Evolutionary conservation across 129 eudicot species (phyloP).

Genomic region (Saussurea involucrata): DNA sequence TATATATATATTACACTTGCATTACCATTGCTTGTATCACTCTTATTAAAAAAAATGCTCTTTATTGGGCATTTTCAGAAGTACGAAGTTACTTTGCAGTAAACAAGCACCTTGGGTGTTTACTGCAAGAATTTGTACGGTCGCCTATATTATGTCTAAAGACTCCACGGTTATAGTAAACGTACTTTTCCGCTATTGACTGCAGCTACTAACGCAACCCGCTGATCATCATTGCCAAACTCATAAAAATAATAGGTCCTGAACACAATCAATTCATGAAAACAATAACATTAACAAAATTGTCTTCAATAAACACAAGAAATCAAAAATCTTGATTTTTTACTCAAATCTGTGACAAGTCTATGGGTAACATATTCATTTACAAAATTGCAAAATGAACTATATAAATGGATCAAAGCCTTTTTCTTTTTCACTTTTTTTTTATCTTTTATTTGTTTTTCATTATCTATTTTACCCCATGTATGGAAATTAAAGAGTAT

Average conservation of each 20-base stretch:
- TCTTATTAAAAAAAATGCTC: too few relatives aligned
- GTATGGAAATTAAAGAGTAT: neutral
- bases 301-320: neutral
- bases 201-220: constrained; percentile 83
- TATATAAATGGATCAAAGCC: neutral
- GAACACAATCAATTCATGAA: constrained; percentile 16
- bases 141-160: neutral
- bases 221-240: constrained; percentile 75
- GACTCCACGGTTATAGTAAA: neutral
- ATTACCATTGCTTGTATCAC: too few relatives aligned
- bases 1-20: too few relatives aligned
- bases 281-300: constrained; percentile 4
- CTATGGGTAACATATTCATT: neutral
- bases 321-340: neutral
- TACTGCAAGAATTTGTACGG: too few relatives aligned
- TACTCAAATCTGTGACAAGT: neutral
- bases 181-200: constrained; percentile 82
- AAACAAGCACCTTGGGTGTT: too few relatives aligned
- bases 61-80: too few relatives aligned
- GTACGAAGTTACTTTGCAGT: too few relatives aligned
- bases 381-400: neutral
- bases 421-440: neutral
- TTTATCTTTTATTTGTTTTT: neutral
- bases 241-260: constrained; percentile 92
- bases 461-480: neutral